phyloP scores from a whole-genome alignment of 371 early-diverging fungal species.

The Rhizopus microsporus region DNA sequence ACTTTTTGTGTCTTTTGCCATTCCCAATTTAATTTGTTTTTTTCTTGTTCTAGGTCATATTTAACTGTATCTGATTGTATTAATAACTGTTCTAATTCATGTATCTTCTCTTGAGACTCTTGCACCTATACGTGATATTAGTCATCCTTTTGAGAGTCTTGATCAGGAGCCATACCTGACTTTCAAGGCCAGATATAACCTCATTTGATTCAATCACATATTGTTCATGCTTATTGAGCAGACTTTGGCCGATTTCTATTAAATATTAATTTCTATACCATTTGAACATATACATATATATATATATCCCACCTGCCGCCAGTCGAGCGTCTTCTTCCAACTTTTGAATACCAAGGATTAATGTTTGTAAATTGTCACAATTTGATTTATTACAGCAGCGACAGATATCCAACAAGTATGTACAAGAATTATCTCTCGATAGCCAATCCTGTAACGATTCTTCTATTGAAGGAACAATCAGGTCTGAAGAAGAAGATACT shows the following conservation, averaged over 20 bases:
- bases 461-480: slow-evolving; percentile 23
- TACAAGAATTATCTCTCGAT: slow-evolving; percentile 24
- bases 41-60: slow-evolving; percentile 31
- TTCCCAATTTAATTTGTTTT: slow-evolving; percentile 34
- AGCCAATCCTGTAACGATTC: slow-evolving; percentile 49
- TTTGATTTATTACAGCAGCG: slow-evolving; percentile 36
- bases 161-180: slow-evolving; percentile 26
- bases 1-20: slow-evolving; percentile 50
- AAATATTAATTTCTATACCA: background rate
- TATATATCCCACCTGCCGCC: no score
- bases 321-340: slow-evolving; percentile 45
- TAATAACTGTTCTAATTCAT: slow-evolving; percentile 31
- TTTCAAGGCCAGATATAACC: slow-evolving; percentile 27
- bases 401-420: slow-evolving; percentile 28
- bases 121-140: slow-evolving; percentile 3
- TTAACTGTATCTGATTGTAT: slow-evolving; percentile 34
- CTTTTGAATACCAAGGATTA: slow-evolving; percentile 35
- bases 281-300: no score
- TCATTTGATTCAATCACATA: slow-evolving; percentile 34
- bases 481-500: background rate
- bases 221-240: slow-evolving; percentile 46
- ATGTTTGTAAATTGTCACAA: slow-evolving; percentile 32
- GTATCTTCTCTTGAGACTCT: slow-evolving; percentile 31
- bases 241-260: slow-evolving; percentile 49
- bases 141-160: background rate